Evolutionary conservation across 2,329 filamentous ascomycete species (phyloP).

Genomic region (Xylariales sp.): DNA sequence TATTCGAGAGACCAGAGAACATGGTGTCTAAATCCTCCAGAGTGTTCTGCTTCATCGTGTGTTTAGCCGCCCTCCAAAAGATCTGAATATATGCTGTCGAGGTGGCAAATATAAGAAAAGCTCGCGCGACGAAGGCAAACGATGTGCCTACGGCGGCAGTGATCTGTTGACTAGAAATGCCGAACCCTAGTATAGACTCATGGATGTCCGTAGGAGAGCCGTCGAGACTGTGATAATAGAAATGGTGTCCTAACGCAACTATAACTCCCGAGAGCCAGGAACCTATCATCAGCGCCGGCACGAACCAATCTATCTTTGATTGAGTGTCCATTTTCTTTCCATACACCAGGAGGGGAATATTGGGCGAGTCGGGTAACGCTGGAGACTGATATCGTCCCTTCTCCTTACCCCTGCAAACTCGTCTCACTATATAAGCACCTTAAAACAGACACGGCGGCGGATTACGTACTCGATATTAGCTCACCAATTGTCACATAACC

Average conservation of each 20-base stretch:
- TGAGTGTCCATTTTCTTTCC: background rate
- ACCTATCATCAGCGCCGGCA: background rate
- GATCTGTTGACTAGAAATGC: background rate
- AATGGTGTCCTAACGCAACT: background rate
- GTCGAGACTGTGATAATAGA: background rate
- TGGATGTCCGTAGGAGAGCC: background rate
- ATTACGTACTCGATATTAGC: too few relatives aligned
- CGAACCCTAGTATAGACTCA: background rate
- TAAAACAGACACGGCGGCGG: too few relatives aligned
- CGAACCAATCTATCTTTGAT: constrained; percentile 1
- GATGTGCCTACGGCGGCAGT: background rate
- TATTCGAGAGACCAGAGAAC: background rate
- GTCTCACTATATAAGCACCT: too few relatives aligned
- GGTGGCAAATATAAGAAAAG: constrained; percentile 2
- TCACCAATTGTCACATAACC: too few relatives aligned
- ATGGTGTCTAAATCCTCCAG: background rate
- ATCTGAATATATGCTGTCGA: constrained; percentile 1
- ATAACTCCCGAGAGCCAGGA: background rate
- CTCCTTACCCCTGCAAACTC: too few relatives aligned
- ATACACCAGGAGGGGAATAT: too few relatives aligned
- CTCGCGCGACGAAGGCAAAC: background rate
- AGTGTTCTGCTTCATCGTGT: background rate
- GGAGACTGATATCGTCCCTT: too few relatives aligned
- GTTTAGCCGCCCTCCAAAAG: constrained; percentile 2
- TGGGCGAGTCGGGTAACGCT: too few relatives aligned